Conservation (phyloP, 2,329 filamentous ascomycete genomes). For the Hypoxylon sp. region DNA sequence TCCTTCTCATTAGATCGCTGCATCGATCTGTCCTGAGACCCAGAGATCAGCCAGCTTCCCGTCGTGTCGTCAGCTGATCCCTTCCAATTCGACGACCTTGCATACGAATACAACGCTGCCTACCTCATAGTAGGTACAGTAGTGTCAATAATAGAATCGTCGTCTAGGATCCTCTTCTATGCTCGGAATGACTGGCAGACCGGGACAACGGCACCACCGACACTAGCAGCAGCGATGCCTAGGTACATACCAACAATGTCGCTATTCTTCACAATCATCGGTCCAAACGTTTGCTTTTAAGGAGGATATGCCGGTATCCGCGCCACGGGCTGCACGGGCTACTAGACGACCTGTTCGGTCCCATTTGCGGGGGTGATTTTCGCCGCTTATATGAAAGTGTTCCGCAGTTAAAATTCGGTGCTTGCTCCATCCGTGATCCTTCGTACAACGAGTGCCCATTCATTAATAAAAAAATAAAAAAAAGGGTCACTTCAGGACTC, state of each 20-base stretch:
- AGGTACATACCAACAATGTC: neutral
- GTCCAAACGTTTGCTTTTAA: neutral
- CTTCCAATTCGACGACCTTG: conserved; percentile 30
- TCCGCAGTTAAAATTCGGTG: neutral
- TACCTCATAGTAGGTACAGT: conserved; percentile 15
- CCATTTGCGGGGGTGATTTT: conserved; percentile 14
- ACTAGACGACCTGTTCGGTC: conserved; percentile 14
- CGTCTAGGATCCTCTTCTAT: conserved; percentile 13
- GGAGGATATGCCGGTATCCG: conserved; percentile 22
- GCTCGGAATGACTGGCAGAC: conserved; percentile 8
- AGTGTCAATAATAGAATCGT: conserved; percentile 30
- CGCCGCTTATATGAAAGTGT: conserved; percentile 6
- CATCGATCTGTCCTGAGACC: conserved; percentile 35
- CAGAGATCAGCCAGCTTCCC: conserved; percentile 30
- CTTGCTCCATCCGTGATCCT: neutral
- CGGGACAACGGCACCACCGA: conserved; percentile 26
- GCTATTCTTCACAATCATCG: conserved; percentile 1
- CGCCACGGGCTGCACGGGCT: conserved; percentile 2
- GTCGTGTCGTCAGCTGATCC: conserved; percentile 34
- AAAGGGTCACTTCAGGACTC: neutral
- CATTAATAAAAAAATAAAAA: too few relatives aligned
- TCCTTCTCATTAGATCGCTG: conserved; percentile 29
- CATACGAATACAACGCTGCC: conserved; percentile 28
- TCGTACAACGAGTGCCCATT: neutral
- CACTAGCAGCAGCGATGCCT: neutral